Evolutionary conservation across 1,284 basidiomycete species (phyloP), one percentile per base, ranked within the genome.

Genomic region (Xerocomus amazonicus): DNA sequence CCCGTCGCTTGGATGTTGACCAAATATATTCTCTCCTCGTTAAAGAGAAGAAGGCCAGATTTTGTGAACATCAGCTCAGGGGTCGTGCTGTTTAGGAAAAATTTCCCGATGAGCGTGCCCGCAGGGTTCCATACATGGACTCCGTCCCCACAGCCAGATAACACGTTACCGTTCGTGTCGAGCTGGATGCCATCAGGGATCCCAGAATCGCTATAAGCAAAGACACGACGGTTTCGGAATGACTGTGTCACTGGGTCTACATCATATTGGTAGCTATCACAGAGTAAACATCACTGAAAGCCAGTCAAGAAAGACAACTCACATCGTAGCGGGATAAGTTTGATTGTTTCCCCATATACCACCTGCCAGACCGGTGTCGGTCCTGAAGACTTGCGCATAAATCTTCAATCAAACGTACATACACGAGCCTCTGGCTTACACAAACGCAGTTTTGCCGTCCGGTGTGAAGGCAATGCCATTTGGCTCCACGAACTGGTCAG

Each of bases 91-190:
- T 80, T 81, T 0, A 83, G 53, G 69, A 84, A 89, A 63, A 91
- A 83, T 67, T 90, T 91, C 37, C 88, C 87, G 9, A 91, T 69
- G 3, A 90, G 71, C 2, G 72, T 76, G 3, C 87, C 87, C 13
- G 75, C 59, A 0, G 76, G 59, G 59, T 81, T 79, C 78, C 81
- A 90, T 3, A 90, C 84, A 69, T 83, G 57, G 10, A 42, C 19
- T 13, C 65, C 66, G 3, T 68, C 66, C 16, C 59, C 63, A 37
- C 50, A 53, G 14, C 56, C 62, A 1, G 59, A 52, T 40, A 43
- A 65, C 13, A 63, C 45, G 36, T 69, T 48, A 13, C 48, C 47
- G 17, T 51, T 43, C 13, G 40, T 47, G 41, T 55, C 55, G 8
- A 53, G 55, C 59, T 87, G 79, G 1, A 87, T 80, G 38, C 89